phyloP scores from a whole-genome alignment of 192 early-diverging fungal genomes.

The Coemansia sp. region DNA sequence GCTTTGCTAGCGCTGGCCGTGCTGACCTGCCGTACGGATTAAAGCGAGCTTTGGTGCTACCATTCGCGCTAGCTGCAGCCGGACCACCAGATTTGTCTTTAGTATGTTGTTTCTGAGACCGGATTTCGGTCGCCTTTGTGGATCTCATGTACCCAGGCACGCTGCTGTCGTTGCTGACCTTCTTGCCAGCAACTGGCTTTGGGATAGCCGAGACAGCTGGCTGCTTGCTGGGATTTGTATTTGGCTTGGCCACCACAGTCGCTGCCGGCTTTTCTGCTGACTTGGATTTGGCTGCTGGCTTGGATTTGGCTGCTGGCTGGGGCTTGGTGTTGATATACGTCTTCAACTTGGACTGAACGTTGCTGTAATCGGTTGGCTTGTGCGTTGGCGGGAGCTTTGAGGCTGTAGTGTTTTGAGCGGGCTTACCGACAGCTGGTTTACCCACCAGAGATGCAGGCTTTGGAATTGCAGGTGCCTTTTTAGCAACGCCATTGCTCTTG shows the following conservation, averaged over 20 bases:
- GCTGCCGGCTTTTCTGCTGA: constrained; percentile 5
- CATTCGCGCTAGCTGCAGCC: background rate
- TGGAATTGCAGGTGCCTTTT: background rate
- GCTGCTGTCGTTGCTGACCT: constrained; percentile 1
- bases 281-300: constrained; percentile 18
- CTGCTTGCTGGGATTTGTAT: constrained; percentile 1
- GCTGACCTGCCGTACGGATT: constrained; percentile 31
- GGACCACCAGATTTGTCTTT: constrained; percentile 1
- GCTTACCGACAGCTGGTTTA: background rate
- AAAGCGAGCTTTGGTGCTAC: constrained; percentile 16
- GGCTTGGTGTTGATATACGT: constrained; percentile 42
- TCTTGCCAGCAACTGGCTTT: background rate
- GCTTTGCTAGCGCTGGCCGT: constrained; percentile 13
- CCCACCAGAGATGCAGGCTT: background rate
- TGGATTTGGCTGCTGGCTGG: constrained; percentile 11
- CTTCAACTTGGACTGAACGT: constrained; percentile 50
- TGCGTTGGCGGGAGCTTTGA: background rate
- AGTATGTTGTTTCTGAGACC: constrained; percentile 21
- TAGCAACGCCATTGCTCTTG: background rate
- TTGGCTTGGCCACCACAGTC: background rate
- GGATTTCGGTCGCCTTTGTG: constrained; percentile 34
- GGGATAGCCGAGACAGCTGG: background rate
- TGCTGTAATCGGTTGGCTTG: constrained; percentile 20
- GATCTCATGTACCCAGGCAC: constrained; percentile 44
- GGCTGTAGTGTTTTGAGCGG: background rate